Evolutionary conservation across 1,284 basidiomycete species (phyloP).

Genomic region (Xanthoconium separans): DNA sequence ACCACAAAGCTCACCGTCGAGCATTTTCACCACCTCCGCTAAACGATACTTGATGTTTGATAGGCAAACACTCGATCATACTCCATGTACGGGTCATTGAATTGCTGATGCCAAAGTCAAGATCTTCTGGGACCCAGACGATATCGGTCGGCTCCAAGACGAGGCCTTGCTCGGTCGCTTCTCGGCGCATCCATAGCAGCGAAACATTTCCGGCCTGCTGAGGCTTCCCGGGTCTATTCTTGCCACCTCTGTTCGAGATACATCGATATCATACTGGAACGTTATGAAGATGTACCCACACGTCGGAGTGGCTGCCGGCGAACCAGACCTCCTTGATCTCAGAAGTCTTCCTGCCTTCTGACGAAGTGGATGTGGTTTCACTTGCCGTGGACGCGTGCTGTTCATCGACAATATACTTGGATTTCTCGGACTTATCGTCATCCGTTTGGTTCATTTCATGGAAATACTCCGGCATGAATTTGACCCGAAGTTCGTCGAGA

Average conservation of each 20-base stretch:
- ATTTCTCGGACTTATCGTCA: slow-evolving; percentile 7
- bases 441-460: slow-evolving; percentile 19
- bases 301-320: slow-evolving; percentile 33
- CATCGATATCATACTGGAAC: background rate
- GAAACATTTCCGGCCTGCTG: slow-evolving; percentile 25
- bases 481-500: background rate
- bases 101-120: slow-evolving; percentile 21
- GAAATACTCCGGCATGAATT: background rate
- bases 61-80: slow-evolving; percentile 25
- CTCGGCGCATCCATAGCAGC: slow-evolving; percentile 30
- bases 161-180: slow-evolving; percentile 24
- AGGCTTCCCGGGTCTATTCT: slow-evolving; percentile 11
- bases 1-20: slow-evolving; percentile 12
- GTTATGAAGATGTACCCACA: slow-evolving; percentile 21
- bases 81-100: slow-evolving; percentile 26
- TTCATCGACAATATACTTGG: background rate
- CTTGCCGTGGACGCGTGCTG: background rate
- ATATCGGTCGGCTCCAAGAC: slow-evolving; percentile 19
- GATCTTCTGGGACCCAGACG: slow-evolving; percentile 29
- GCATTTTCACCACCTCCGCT: slow-evolving; percentile 11
- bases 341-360: background rate
- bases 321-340: slow-evolving; percentile 36
- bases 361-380: background rate
- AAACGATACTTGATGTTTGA: slow-evolving; percentile 28
- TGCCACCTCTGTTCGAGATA: slow-evolving; percentile 20